Percentiles rank a stretch among this genome's conserved stretches.
These are phyloP conservation scores for Yamadazyma membranifaciens DNA, from an alignment of 1,139 yeast genomes.

Conservation along the genomic window DNA sequence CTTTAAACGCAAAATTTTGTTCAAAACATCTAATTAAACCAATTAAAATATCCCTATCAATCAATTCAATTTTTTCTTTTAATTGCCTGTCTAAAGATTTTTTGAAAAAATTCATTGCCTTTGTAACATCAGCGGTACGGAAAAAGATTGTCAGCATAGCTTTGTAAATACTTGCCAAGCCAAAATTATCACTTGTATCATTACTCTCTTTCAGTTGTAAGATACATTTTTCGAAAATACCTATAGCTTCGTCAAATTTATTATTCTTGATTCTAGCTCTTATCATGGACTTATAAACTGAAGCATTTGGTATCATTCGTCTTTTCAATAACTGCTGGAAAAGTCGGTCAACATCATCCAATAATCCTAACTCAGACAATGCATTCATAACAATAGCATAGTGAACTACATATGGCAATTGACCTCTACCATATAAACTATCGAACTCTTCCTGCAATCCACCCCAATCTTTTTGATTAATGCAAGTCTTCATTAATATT, in stretches of 20 bases:
- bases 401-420: slow-evolving; percentile 55
- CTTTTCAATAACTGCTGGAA: slow-evolving; percentile 48
- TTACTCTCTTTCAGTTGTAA: not conserved
- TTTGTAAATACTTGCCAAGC: slow-evolving; percentile 9
- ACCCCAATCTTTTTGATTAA: slow-evolving; percentile 55
- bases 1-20: slow-evolving; percentile 22
- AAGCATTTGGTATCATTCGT: slow-evolving; percentile 46
- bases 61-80: slow-evolving; percentile 13
- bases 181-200: slow-evolving; percentile 4
- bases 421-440: slow-evolving; percentile 54
- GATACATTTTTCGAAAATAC: slow-evolving; percentile 18
- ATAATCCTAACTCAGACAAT: slow-evolving; percentile 57
- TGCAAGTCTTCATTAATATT: slow-evolving; percentile 47
- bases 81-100: slow-evolving; percentile 25
- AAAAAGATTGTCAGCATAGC: slow-evolving; percentile 40
- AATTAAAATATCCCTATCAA: slow-evolving; percentile 19
- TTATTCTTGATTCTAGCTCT: slow-evolving; percentile 44
- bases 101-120: slow-evolving; percentile 42
- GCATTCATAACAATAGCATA: slow-evolving; percentile 67
- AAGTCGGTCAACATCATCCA: slow-evolving; percentile 51
- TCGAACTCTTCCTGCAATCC: slow-evolving; percentile 64
- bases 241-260: slow-evolving; percentile 41
- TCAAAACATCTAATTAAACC: slow-evolving; percentile 22
- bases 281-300: slow-evolving; percentile 50
- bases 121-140: slow-evolving; percentile 32